These are phyloP conservation scores for Dillenia turbinata DNA, from an alignment of 164 flowering plant genomes.

Conservation along the genomic window DNA sequence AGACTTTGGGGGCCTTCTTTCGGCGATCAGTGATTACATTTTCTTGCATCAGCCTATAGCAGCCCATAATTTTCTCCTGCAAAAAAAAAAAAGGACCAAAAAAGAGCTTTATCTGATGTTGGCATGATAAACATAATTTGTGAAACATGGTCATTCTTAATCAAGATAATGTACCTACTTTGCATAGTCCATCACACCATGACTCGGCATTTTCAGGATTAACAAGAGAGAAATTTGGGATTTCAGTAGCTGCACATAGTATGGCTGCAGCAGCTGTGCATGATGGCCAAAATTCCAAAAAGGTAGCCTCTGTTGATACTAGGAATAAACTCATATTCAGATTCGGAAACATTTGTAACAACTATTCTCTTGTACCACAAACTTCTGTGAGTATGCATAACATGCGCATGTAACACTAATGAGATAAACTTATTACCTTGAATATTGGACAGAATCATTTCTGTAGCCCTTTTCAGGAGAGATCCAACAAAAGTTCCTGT, in stretches of 20 bases:
- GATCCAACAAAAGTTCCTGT: conserved; percentile 39
- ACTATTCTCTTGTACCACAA: background rate
- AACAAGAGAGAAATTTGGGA: conserved; percentile 48
- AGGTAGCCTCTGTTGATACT: conserved; percentile 50
- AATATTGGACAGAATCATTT: conserved; percentile 63
- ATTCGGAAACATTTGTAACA: background rate
- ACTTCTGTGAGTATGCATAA: background rate
- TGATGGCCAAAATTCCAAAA: conserved; percentile 75
- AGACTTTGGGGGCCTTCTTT: conserved; percentile 37
- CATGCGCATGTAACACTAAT: too few relatives aligned
- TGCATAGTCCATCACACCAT: conserved; percentile 77
- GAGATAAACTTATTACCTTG: conserved; percentile 38
- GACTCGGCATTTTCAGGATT: conserved; percentile 55
- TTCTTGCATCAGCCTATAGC: conserved; percentile 58
- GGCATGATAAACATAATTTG: conserved; percentile 6
- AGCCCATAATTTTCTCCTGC: conserved; percentile 72
- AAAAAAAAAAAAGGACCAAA: conserved; percentile 9
- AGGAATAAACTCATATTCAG: background rate
- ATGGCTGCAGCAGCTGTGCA: conserved; percentile 81
- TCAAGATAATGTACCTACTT: conserved; percentile 42
- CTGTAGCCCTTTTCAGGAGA: conserved; percentile 59
- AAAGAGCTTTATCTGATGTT: conserved; percentile 11
- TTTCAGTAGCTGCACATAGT: conserved; percentile 64
- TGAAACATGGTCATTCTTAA: conserved; percentile 4
- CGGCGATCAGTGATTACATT: conserved; percentile 21